These are phyloP conservation scores for Trichoderma simmonsii DNA, from an alignment of 2,329 filamentous ascomycete genomes.

Conservation along the genomic window DNA sequence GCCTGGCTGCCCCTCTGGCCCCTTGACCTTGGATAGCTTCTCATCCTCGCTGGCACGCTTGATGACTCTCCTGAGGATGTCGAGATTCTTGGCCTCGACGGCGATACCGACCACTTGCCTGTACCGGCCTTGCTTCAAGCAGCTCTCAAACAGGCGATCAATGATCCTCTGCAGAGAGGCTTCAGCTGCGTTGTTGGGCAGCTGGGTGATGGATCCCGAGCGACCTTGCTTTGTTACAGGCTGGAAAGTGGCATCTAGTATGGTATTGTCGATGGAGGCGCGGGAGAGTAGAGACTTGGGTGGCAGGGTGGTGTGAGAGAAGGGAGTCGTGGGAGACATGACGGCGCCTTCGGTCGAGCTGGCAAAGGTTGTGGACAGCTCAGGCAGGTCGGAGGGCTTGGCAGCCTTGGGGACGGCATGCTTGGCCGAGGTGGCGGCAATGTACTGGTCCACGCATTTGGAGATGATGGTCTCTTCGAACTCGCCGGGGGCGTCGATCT, in stretches of 20 bases:
- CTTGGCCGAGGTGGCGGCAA: conserved; percentile 63
- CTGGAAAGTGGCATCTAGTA: conserved; percentile 58
- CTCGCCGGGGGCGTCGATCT: conserved; percentile 84
- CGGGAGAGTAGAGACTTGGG: conserved; percentile 95
- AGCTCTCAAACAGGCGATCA: conserved; percentile 86
- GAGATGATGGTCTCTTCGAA: conserved; percentile 99
- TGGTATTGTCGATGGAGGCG: conserved; percentile 63
- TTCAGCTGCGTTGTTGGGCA: conserved; percentile 67
- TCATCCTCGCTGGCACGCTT: conserved; percentile 85
- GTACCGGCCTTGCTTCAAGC: conserved; percentile 81
- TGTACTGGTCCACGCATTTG: conserved; percentile 97
- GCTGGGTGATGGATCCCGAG: conserved; percentile 61
- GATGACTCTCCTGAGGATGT: conserved; percentile 82
- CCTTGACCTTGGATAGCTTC: conserved; percentile 61
- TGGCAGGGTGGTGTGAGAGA: conserved; percentile 88
- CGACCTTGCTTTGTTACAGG: conserved; percentile 51
- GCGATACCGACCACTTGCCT: conserved; percentile 96
- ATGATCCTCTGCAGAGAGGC: conserved; percentile 79
- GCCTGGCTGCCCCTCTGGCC: conserved; percentile 47
- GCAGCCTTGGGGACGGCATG: conserved; percentile 44
- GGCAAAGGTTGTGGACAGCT: conserved; percentile 77
- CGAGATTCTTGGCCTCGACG: conserved; percentile 88
- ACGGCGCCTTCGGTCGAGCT: conserved; percentile 66
- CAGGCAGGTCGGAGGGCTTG: conserved; percentile 54
- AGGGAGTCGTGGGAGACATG: conserved; percentile 87